These are phyloP conservation scores for Leptosphaerulina australis DNA, from an alignment of 2,329 filamentous ascomycete genomes.

Conservation along the genomic window DNA sequence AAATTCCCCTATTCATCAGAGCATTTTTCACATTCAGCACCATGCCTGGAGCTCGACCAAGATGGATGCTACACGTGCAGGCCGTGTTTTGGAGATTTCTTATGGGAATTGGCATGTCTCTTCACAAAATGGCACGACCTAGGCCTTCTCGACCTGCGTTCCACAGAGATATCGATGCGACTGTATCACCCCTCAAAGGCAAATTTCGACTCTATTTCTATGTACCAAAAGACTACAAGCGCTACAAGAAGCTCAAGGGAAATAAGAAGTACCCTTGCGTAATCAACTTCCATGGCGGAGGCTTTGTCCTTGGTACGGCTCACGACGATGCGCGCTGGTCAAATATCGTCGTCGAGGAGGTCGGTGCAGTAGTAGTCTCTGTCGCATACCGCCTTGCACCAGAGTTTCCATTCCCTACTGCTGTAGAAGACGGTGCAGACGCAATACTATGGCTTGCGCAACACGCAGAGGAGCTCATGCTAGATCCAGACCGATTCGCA, in stretches of 20 bases:
- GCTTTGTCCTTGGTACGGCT: constrained; percentile 65
- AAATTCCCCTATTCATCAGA: neutral
- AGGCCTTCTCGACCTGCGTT: constrained; percentile 67
- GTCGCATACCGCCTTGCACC: constrained; percentile 68
- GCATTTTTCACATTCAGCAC: neutral
- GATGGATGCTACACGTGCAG: constrained; percentile 67
- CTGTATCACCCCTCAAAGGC: constrained; percentile 53
- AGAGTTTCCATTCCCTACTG: constrained; percentile 66
- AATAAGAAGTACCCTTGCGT: constrained; percentile 61
- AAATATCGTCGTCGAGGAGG: constrained; percentile 60
- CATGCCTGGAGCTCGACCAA: constrained; percentile 48
- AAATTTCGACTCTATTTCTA: constrained; percentile 65
- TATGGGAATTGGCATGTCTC: constrained; percentile 71
- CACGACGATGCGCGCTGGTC: constrained; percentile 68
- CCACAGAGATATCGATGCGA: constrained; percentile 60
- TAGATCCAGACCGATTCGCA: constrained; percentile 63
- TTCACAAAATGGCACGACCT: constrained; percentile 67
- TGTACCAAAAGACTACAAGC: constrained; percentile 59
- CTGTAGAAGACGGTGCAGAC: constrained; percentile 68
- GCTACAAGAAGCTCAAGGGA: constrained; percentile 50
- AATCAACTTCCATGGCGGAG: constrained; percentile 69
- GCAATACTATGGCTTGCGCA: constrained; percentile 64
- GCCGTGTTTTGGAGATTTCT: constrained; percentile 70
- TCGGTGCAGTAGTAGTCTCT: constrained; percentile 63
- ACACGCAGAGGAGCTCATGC: constrained; percentile 61